Percentiles rank a stretch among this genome's conserved stretches.
phyloP scores from a whole-genome alignment of 176 grass and related monocot species.

The Oryza brachyantha region DNA sequence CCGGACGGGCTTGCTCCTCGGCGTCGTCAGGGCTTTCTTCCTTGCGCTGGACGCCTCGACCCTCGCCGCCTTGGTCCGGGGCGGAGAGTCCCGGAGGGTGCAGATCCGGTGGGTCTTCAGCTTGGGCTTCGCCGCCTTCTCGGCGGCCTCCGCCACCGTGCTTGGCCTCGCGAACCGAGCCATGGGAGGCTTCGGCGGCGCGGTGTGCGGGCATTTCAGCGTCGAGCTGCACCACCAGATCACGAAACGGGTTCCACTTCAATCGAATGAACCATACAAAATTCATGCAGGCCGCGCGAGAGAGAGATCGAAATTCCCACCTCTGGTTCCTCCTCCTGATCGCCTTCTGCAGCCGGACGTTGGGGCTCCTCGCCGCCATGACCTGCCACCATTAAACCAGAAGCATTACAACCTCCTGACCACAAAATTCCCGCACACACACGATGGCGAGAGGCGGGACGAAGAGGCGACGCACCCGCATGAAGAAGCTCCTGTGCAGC shows the following conservation, averaged over 20 bases:
- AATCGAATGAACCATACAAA: background rate
- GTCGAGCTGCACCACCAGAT: conserved; percentile 46
- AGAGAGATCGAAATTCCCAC: background rate
- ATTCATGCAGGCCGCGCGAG: background rate
- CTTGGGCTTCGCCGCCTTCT: conserved; percentile 42
- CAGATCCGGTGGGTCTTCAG: conserved; percentile 48
- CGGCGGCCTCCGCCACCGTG: conserved; percentile 35
- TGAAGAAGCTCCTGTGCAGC: conserved; percentile 67
- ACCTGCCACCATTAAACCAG: conserved; percentile 40
- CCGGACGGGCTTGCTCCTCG: conserved; percentile 29
- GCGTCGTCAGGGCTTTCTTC: conserved; percentile 52
- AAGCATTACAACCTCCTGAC: background rate
- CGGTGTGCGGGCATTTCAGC: conserved; percentile 69
- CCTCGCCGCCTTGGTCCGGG: conserved; percentile 27
- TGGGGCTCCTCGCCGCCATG: conserved; percentile 91
- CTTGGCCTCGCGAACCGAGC: conserved; percentile 62
- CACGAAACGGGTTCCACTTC: background rate
- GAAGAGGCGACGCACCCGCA: conserved; percentile 50
- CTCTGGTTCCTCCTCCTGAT: conserved; percentile 34
- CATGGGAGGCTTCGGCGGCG: conserved; percentile 60
- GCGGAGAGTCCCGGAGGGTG: conserved; percentile 33
- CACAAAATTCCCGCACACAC: background rate
- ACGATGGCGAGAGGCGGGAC: background rate
- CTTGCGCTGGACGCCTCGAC: conserved; percentile 19
- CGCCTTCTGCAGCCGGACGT: conserved; percentile 55